phyloP scores from a whole-genome alignment of 345 rosid species.

The Sisymbrium altissimum region DNA sequence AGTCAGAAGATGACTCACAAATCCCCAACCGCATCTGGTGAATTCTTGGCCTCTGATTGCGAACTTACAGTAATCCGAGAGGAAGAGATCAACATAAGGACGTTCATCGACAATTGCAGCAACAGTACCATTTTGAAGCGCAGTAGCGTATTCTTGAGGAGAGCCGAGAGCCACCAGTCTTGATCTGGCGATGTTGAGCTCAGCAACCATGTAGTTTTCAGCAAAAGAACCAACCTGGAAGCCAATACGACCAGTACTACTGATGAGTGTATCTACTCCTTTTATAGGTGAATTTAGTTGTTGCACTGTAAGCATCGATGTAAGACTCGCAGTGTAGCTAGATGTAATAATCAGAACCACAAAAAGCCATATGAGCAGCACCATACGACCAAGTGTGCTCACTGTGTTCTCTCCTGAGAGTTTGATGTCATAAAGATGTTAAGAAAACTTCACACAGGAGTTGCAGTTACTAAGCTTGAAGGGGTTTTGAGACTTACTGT shows the following conservation, averaged over 20 bases:
- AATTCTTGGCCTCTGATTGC: slow-evolving; percentile 77
- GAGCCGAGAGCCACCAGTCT: slow-evolving; percentile 81
- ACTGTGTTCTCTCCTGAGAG: slow-evolving; percentile 74
- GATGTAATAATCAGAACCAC: slow-evolving; percentile 77
- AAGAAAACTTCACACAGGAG: neutral
- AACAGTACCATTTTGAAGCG: slow-evolving; percentile 64
- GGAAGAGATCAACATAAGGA: slow-evolving; percentile 75
- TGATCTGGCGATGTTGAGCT: slow-evolving; percentile 64
- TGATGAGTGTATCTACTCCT: slow-evolving; percentile 74
- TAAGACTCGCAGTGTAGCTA: slow-evolving; percentile 91
- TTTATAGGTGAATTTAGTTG: slow-evolving; percentile 80
- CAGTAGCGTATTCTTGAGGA: slow-evolving; percentile 68
- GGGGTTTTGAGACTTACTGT: slow-evolving; percentile 51
- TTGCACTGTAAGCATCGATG: slow-evolving; percentile 84
- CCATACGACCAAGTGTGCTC: slow-evolving; percentile 82
- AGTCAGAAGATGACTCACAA: slow-evolving; percentile 55
- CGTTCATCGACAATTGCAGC: slow-evolving; percentile 82
- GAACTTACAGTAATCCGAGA: slow-evolving; percentile 59
- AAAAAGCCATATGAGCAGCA: slow-evolving; percentile 85
- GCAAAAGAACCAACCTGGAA: slow-evolving; percentile 87
- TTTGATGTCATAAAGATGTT: slow-evolving; percentile 11
- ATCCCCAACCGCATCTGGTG: slow-evolving; percentile 86
- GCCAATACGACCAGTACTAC: slow-evolving; percentile 52
- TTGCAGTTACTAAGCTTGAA: slow-evolving; percentile 6
- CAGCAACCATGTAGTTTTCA: slow-evolving; percentile 61